These are phyloP conservation scores for Leptoxyphium fumago DNA, from an alignment of 2,329 filamentous ascomycete genomes.

Conservation along the genomic window DNA sequence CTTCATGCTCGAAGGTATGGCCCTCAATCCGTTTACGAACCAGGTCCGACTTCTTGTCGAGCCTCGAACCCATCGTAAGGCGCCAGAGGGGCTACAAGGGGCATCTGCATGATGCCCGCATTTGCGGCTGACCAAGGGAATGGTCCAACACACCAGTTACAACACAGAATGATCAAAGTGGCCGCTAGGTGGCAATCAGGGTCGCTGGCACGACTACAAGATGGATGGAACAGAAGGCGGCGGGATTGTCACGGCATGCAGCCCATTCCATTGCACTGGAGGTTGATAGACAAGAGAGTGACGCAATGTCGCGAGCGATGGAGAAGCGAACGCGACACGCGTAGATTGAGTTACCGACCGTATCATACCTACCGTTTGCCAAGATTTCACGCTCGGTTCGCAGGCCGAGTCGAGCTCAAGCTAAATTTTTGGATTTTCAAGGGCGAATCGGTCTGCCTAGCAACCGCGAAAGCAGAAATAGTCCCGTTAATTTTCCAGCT, in stretches of 20 bases:
- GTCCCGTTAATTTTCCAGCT: background rate
- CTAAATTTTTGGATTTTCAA: background rate
- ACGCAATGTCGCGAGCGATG: too few species aligned
- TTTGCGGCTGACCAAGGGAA: too few species aligned
- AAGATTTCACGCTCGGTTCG: conserved; percentile 1
- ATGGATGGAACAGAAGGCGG: too few species aligned
- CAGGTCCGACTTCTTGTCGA: conserved; percentile 43
- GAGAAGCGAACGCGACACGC: background rate
- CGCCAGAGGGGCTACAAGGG: too few species aligned
- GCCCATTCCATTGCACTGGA: too few species aligned
- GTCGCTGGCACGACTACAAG: too few species aligned
- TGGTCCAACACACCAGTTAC: too few species aligned
- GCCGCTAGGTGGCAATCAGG: too few species aligned
- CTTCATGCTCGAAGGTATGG: conserved; percentile 65
- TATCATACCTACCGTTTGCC: background rate
- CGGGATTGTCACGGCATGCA: too few species aligned
- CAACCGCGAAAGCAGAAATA: background rate
- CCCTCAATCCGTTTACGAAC: conserved; percentile 50
- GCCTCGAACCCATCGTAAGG: conserved; percentile 43
- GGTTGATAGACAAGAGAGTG: too few species aligned
- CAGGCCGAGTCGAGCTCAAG: background rate
- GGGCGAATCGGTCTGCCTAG: background rate
- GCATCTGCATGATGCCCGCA: too few species aligned
- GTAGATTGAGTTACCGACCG: background rate
- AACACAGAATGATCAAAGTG: too few species aligned